Evolutionary conservation across 768 basidiomycete species (phyloP), one percentile per base, ranked within the genome.

Genomic region (Leccinum longicurvipes): DNA sequence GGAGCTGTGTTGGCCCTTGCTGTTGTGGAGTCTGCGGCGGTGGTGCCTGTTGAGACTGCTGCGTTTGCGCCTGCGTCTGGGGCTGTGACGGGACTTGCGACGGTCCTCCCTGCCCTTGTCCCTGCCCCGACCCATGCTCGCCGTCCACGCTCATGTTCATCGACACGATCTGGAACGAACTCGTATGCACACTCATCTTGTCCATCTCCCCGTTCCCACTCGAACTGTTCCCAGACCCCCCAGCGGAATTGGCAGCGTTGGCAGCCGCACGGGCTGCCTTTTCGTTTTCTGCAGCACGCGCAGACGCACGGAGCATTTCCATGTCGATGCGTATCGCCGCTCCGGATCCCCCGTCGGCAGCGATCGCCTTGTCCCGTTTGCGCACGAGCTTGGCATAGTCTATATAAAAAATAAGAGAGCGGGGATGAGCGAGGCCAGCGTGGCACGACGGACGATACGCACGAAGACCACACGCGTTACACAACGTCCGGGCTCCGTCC

Each of bases 391-490:
- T 91, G 10, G 89, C 89, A 61, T 91, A 91, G 72, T 91, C 89
- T 12, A 42, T 3, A 50, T 44, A 7, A 7, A 7, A 7, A 23
- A 21, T 15, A 14, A 10, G 11, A 10, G 3, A 28, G 12, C n/a
- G 25, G 5, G 24, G 15, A 23, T 9, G 25, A 14, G 14, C 9
- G 21, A 10, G 14, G 1, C 11, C 29, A 44, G 34, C 41, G 24
- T 29, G 8, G 29, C 1, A 53, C 36, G 50, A 23, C 6, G 36
- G 24, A 19, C 2, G 39, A 50, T 25, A 58, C 53, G 68, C 69
- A 92, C 90, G 90, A 62, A 92, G 73, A 29, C 90, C 90, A 72
- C 90, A 92, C 42, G 90, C 90, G 68, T 91, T 92, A 67, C 90
- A 92, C 63, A 92, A 67, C 8, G 90, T 92, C 65, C 90, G 75